A percentile compares a stretch with the other conserved stretches of the same genome.
phyloP scores from a whole-genome alignment of 495 filamentous ascomycete genomes.

The Collariella sp. region DNA sequence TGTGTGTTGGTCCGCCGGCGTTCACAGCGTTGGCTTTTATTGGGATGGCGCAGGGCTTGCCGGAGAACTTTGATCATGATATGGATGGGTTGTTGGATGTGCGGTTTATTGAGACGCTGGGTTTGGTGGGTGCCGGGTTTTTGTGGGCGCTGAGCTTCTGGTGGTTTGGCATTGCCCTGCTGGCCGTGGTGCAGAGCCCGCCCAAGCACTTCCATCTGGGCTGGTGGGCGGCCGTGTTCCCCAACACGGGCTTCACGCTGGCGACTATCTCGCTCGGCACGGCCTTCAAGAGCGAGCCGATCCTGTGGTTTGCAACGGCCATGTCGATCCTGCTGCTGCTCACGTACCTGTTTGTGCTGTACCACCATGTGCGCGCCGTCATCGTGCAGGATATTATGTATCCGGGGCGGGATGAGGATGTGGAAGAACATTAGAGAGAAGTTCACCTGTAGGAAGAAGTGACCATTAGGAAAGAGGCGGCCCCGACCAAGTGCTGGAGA shows the following conservation, averaged over 20 bases:
- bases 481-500: neutral
- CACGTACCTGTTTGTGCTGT: constrained; percentile 51
- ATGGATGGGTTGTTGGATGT: constrained; percentile 25
- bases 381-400: constrained; percentile 48
- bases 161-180: constrained; percentile 59
- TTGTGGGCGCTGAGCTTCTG: constrained; percentile 69
- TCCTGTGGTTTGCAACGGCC: constrained; percentile 41
- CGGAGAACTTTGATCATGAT: constrained; percentile 30
- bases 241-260: constrained; percentile 50
- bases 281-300: constrained; percentile 32
- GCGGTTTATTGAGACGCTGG: constrained; percentile 39
- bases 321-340: constrained; percentile 47
- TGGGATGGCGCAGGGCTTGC: constrained; percentile 20
- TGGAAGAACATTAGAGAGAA: constrained; percentile 23
- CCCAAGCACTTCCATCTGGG: constrained; percentile 47
- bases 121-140: constrained; percentile 49
- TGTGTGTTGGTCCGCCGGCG: constrained; percentile 57
- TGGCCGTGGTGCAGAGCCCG: constrained; percentile 44
- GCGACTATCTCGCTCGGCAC: constrained; percentile 43
- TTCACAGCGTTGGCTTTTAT: constrained; percentile 46
- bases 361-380: constrained; percentile 46
- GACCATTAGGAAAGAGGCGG: neutral
- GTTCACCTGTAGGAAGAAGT: neutral
- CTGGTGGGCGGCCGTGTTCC: constrained; percentile 54
- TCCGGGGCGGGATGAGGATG: constrained; percentile 57